Base-by-base conservation (phyloP, 805 yeast species). In the Yarrowia divulgata region DNA sequence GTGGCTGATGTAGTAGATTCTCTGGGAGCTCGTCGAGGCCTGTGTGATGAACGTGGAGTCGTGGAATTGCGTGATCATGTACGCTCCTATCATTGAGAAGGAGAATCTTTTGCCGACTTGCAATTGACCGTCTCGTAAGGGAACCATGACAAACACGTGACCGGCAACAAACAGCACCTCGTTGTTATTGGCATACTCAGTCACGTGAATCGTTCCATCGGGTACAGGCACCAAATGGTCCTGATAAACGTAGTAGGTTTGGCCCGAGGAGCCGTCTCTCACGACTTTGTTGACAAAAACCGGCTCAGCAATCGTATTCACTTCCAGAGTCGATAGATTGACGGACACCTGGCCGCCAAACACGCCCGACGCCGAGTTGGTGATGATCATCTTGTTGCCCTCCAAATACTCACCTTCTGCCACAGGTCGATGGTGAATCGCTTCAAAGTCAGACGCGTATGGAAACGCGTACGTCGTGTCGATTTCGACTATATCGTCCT, bases 331-430 rank as follows among this genome's bases (percentile, higher is more conserved):
- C 3, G 58, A 32, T 18, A 54, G 43, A 37, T 54, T 54, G 42
- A 54, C 34, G 8, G 58, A 35, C 3, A 54, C 58, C 18, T 54
- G 58, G 3, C 32, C 58, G 3, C 58, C 58, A 54, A 54, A 54
- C 0, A 54, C 29, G 2, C 58, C 58, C 3, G 43, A 13, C 34
- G 18, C 5, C 12, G 58, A 54, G 43, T 54, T 54, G 58, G 58
- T 54, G 32, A 54, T 54, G n/a, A 54, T 54, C 58, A 54, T 54
- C 32, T 35, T 54, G 58, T 54, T 54, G 1, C 58, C 58, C 37
- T 54, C 58, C 4, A 54, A 34, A 37, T 54, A 54, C 34, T 54
- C 58, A 13, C 58, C 58, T 13, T 54, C 58, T 3, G 58, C 58
- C 6, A 54, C 58, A 7, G 58, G 58, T 14, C 58, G 14, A 37